Conservation (phyloP, 202 grass and related monocot species). For the Saccharum hybrid region DNA sequence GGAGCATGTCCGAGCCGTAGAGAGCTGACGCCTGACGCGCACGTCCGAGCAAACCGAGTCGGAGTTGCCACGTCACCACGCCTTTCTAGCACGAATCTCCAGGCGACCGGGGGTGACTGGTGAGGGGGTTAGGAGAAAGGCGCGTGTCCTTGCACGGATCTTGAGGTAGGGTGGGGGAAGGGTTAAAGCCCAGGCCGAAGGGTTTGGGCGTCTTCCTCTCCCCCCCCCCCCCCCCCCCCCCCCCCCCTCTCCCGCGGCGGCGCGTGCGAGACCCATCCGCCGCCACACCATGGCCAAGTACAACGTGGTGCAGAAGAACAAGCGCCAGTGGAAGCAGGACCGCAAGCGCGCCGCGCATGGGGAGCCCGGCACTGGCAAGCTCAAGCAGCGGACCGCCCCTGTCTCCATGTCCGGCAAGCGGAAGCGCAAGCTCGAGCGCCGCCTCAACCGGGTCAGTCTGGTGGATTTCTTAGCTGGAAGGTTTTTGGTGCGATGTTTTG, state of each 20-base stretch:
- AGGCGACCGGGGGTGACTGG: not conserved
- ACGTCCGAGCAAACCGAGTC: not conserved
- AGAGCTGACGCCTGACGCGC: too few species aligned
- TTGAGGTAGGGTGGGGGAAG: not conserved
- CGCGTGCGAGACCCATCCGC: constrained; percentile 30
- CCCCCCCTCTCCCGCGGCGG: constrained; percentile 8
- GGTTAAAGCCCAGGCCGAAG: constrained; percentile 39
- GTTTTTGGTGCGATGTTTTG: not conserved
- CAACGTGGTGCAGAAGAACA: constrained; percentile 78
- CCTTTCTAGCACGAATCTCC: not conserved
- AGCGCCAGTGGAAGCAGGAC: constrained; percentile 69
- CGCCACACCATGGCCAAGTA: constrained; percentile 77
- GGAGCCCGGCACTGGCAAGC: constrained; percentile 72
- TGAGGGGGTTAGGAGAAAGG: not conserved
- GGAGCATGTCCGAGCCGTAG: too few species aligned
- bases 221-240: too few species aligned
- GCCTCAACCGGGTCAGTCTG: constrained; percentile 59
- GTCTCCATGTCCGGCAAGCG: constrained; percentile 88
- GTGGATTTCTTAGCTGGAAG: not conserved
- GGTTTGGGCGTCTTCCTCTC: constrained; percentile 12
- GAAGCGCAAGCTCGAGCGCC: constrained; percentile 75
- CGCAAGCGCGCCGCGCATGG: constrained; percentile 76
- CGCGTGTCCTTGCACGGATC: constrained; percentile 22
- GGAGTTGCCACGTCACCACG: not conserved
- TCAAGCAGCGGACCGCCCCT: constrained; percentile 67